A percentile compares a stretch with the other conserved stretches of the same genome.
These are phyloP conservation scores for Rhodotorula graminis DNA, from an alignment of 768 basidiomycete species.

Conservation along the genomic window DNA sequence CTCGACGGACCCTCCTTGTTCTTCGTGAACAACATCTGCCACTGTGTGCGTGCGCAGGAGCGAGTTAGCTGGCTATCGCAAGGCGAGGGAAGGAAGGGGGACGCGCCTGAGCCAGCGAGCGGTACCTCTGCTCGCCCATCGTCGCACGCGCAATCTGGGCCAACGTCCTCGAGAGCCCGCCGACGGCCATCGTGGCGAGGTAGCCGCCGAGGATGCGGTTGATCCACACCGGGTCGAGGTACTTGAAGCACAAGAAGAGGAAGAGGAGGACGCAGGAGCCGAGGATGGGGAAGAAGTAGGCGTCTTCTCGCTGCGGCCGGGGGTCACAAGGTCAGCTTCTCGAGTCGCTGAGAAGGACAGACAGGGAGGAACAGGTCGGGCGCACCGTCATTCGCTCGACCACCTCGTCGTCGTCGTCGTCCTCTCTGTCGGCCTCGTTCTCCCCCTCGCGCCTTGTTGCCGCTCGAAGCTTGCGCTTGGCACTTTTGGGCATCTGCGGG, in stretches of 20 bases:
- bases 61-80: background rate
- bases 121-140: constrained; percentile 47
- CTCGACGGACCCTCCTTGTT: constrained; percentile 12
- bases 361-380: background rate
- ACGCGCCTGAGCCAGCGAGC: constrained; percentile 34
- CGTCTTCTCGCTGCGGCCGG: constrained; percentile 37
- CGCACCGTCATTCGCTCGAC: constrained; percentile 43
- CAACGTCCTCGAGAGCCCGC: constrained; percentile 54
- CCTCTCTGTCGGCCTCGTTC: constrained; percentile 52
- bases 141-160: background rate
- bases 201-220: constrained; percentile 63
- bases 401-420: constrained; percentile 57
- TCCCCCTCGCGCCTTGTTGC: constrained; percentile 36
- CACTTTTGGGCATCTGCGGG: constrained; percentile 27
- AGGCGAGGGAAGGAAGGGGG: background rate
- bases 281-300: constrained; percentile 42
- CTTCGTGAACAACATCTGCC: constrained; percentile 30
- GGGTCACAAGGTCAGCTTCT: background rate
- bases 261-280: constrained; percentile 36
- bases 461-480: constrained; percentile 16
- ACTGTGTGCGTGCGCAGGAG: background rate
- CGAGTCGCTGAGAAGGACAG: background rate
- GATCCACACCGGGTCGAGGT: constrained; percentile 59
- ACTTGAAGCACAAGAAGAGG: constrained; percentile 44
- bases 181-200: constrained; percentile 57